Percentiles rank a stretch among this genome's conserved stretches.
phyloP scores from a whole-genome alignment of 2,329 filamentous ascomycete genomes.

The Cytospora schulzeri region DNA sequence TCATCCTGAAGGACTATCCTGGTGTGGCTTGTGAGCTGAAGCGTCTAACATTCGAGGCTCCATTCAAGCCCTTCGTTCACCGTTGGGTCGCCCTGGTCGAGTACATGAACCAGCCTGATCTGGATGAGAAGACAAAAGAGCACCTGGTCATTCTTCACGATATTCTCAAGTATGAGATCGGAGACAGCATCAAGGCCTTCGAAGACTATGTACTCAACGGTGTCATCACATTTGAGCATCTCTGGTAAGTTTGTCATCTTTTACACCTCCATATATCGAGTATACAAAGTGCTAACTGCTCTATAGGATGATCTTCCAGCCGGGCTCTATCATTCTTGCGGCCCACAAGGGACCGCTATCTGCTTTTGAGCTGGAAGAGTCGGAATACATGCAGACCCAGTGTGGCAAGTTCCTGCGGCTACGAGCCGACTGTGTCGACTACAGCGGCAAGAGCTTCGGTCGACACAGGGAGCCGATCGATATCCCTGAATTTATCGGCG shows the following conservation, averaged over 20 bases:
- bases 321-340: conserved; percentile 45
- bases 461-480: conserved; percentile 39
- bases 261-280: not conserved
- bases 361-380: conserved; percentile 43
- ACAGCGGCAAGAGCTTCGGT: conserved; percentile 51
- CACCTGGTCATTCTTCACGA: conserved; percentile 51
- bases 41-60: conserved; percentile 61
- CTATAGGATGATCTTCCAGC: conserved; percentile 50
- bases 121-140: conserved; percentile 47
- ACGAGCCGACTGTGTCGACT: conserved; percentile 48
- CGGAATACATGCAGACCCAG: conserved; percentile 41
- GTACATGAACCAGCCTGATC: conserved; percentile 43
- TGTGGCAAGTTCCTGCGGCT: conserved; percentile 45
- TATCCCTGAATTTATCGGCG: conserved; percentile 47
- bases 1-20: conserved; percentile 58
- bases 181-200: conserved; percentile 50
- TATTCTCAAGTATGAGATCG: conserved; percentile 53
- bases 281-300: not conserved
- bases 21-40: conserved; percentile 61
- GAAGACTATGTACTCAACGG: conserved; percentile 55
- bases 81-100: conserved; percentile 57
- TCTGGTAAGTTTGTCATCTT: conserved; percentile 41
- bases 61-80: conserved; percentile 67
- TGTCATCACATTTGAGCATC: conserved; percentile 55
- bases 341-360: conserved; percentile 43